Evolutionary conservation across 2,329 filamentous ascomycete species (phyloP).

Genomic region (Cercospora zeina): DNA sequence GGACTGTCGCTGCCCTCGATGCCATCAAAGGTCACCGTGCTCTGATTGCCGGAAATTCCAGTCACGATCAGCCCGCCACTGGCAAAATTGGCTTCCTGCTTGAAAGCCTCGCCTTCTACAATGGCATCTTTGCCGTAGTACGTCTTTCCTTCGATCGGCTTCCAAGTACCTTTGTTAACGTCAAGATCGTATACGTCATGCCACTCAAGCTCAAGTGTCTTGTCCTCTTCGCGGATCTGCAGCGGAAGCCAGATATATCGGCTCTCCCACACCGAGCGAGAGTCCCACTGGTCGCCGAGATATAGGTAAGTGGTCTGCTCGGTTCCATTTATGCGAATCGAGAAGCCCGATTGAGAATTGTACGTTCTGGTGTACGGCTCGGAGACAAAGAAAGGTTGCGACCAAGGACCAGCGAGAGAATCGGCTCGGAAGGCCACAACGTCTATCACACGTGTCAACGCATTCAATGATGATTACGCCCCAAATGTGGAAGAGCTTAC

Average conservation of each 20-base stretch:
- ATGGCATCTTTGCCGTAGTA: constrained; percentile 52
- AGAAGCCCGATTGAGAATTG: constrained; percentile 60
- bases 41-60: constrained; percentile 58
- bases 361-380: constrained; percentile 59
- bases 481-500: constrained; percentile 29
- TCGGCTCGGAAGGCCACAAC: constrained; percentile 62
- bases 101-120: constrained; percentile 52
- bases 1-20: constrained; percentile 54
- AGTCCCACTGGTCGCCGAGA: constrained; percentile 67
- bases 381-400: constrained; percentile 61
- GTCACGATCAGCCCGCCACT: constrained; percentile 52
- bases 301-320: constrained; percentile 53
- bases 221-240: constrained; percentile 54
- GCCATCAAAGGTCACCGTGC: constrained; percentile 54
- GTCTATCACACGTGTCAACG: constrained; percentile 38
- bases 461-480: not conserved
- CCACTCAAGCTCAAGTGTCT: constrained; percentile 54
- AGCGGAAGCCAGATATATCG: constrained; percentile 60
- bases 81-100: constrained; percentile 58
- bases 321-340: constrained; percentile 51
- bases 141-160: constrained; percentile 50
- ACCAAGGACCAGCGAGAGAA: constrained; percentile 61
- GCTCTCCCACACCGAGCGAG: constrained; percentile 58
- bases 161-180: constrained; percentile 54
- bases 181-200: constrained; percentile 59